phyloP scores from a whole-genome alignment of 805 yeast genomes.

The Barnettozyma californica region DNA sequence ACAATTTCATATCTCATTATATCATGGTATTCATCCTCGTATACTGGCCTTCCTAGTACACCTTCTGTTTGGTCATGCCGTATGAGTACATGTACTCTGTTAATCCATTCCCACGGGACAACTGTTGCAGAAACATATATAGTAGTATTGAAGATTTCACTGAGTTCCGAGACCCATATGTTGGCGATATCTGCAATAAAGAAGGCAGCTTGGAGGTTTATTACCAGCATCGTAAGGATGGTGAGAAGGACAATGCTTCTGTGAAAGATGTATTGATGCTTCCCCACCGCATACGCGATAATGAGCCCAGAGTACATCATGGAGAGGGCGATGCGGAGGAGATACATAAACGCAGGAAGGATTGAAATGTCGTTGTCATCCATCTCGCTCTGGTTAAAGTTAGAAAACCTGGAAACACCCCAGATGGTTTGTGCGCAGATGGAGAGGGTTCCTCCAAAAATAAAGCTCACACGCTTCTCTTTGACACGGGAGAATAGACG shows the following conservation, averaged over 20 bases:
- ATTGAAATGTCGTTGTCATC: conserved; percentile 41
- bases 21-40: conserved; percentile 52
- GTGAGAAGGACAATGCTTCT: conserved; percentile 50
- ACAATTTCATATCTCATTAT: conserved; percentile 20
- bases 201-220: conserved; percentile 59
- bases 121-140: conserved; percentile 69
- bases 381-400: conserved; percentile 19
- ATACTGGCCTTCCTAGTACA: conserved; percentile 67
- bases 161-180: conserved; percentile 67
- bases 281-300: conserved; percentile 47
- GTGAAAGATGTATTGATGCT: conserved; percentile 46
- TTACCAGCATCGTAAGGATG: conserved; percentile 46
- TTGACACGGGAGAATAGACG: conserved; percentile 59
- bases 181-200: conserved; percentile 74
- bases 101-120: conserved; percentile 84
- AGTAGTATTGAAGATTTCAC: conserved; percentile 69
- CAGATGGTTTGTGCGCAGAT: conserved; percentile 58
- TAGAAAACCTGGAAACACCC: conserved; percentile 55
- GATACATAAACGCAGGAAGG: conserved; percentile 67
- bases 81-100: conserved; percentile 53
- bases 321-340: conserved; percentile 66
- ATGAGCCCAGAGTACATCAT: conserved; percentile 64
- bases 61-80: conserved; percentile 62
- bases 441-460: conserved; percentile 50
- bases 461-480: conserved; percentile 60